These are phyloP conservation scores for Talaromyces pinophilus DNA, from an alignment of 2,329 filamentous ascomycete species.

Conservation along the genomic window DNA sequence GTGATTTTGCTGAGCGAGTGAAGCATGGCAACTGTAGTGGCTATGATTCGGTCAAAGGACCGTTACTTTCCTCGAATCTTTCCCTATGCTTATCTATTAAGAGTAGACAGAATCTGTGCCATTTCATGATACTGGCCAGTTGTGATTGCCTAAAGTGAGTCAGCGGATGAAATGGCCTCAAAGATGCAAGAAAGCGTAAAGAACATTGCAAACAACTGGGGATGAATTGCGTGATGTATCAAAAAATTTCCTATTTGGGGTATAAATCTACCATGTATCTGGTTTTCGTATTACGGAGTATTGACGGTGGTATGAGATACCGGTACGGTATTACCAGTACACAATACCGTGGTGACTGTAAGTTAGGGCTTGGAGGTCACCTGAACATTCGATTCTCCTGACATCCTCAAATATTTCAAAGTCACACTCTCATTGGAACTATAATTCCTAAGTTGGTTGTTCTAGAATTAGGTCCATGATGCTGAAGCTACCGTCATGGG, in stretches of 20 bases:
- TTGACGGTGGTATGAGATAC: neutral
- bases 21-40: neutral
- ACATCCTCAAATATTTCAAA: neutral
- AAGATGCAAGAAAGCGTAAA: neutral
- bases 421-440: neutral
- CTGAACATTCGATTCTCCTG: neutral
- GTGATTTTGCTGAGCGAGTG: neutral
- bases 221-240: slow-evolving; percentile 18
- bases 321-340: neutral
- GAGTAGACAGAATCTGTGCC: neutral
- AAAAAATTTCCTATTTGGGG: slow-evolving; percentile 13
- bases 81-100: too few species aligned
- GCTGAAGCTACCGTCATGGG: neutral
- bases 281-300: neutral
- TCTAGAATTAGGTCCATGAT: neutral
- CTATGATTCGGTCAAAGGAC: neutral
- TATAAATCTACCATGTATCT: neutral
- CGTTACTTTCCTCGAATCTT: neutral
- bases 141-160: neutral
- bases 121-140: neutral
- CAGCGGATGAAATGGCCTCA: neutral
- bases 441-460: fast-evolving
- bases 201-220: slow-evolving; percentile 15
- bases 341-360: neutral
- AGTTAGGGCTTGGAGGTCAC: slow-evolving; percentile 2